phyloP scores from a whole-genome alignment of 805 yeast genomes.

The Jamesozyma rosinii region DNA sequence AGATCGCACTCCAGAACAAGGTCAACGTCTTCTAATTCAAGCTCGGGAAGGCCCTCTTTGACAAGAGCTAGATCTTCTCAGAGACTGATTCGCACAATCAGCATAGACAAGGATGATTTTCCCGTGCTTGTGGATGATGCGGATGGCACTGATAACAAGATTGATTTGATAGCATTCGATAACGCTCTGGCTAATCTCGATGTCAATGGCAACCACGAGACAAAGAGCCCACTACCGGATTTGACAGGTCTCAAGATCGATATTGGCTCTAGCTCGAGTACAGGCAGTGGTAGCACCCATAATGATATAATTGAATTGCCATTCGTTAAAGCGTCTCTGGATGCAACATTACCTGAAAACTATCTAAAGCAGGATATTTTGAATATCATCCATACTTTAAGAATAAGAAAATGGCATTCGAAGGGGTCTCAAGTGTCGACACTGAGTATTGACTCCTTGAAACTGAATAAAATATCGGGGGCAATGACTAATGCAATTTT shows the following conservation, averaged over 20 bases:
- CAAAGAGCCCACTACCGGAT: conserved; percentile 1
- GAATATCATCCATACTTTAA: conserved; percentile 50
- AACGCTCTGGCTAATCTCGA: not conserved
- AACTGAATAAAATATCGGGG: conserved; percentile 67
- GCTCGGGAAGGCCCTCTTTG: conserved; percentile 19
- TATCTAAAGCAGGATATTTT: conserved; percentile 78
- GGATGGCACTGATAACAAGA: not conserved
- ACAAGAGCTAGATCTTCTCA: conserved; percentile 23
- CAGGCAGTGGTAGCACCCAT: conserved; percentile 5
- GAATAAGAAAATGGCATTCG: conserved; percentile 69
- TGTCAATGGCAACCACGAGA: not conserved
- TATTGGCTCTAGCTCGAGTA: conserved; percentile 2
- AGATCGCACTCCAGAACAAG: conserved; percentile 27
- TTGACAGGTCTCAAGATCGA: conserved; percentile 8
- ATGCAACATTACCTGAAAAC: conserved; percentile 70
- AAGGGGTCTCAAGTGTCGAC: conserved; percentile 31
- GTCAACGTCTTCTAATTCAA: conserved; percentile 30
- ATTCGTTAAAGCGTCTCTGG: conserved; percentile 50
- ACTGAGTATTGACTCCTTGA: conserved; percentile 37
- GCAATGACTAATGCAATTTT: conserved; percentile 90
- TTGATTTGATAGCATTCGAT: not conserved
- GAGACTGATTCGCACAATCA: conserved; percentile 24
- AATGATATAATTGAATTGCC: conserved; percentile 33
- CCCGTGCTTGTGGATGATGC: not conserved
- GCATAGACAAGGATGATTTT: conserved; percentile 16